phyloP scores from a whole-genome alignment of 345 rosid genomes.

The Acer negundo region DNA sequence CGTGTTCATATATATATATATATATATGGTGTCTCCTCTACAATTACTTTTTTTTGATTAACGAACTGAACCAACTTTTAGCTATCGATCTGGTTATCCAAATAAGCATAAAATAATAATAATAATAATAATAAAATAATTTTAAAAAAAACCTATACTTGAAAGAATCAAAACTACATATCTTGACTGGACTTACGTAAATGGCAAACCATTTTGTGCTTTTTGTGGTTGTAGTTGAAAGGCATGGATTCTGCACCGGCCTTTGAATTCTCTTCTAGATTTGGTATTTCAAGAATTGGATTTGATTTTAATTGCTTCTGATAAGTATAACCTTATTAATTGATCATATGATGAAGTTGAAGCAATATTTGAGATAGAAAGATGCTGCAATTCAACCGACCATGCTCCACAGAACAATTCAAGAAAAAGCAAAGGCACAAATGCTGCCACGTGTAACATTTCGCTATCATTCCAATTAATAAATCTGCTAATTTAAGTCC shows the following conservation, averaged over 20 bases:
- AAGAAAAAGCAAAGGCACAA: conserved; percentile 50
- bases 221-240: conserved; percentile 7
- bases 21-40: not conserved
- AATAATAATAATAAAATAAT: too few relatives aligned
- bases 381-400: conserved; percentile 61
- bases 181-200: conserved; percentile 2
- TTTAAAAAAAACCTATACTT: not conserved
- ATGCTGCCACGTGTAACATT: conserved; percentile 39
- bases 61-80: not conserved
- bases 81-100: not conserved
- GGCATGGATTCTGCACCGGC: conserved; percentile 13
- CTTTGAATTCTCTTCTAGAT: conserved; percentile 1
- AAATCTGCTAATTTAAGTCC: conserved; percentile 31
- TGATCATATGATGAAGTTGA: conserved; percentile 17
- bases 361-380: conserved; percentile 28
- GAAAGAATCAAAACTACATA: not conserved
- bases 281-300: not conserved
- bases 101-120: not conserved
- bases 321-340: not conserved
- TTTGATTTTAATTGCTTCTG: not conserved
- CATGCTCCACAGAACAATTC: conserved; percentile 41
- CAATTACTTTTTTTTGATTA: not conserved
- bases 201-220: not conserved
- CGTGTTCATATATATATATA: not conserved
- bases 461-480: conserved; percentile 26